Evolutionary conservation across 257 asterid genomes (phyloP), one percentile per base, ranked within the genome.

Genomic region (Leptodermis oblonga): DNA sequence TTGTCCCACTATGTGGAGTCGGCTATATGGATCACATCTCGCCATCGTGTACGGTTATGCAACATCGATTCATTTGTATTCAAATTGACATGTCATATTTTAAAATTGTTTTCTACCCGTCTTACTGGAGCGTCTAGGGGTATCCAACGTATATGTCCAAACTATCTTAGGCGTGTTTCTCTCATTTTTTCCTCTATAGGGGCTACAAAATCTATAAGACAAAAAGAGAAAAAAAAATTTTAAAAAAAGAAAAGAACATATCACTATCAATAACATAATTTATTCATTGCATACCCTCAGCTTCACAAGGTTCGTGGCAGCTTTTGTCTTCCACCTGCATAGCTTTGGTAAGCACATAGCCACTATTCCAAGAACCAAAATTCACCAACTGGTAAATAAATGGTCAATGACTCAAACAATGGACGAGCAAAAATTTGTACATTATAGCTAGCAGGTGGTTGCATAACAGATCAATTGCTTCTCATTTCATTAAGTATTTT

Each of bases 241-340:
- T 31, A 61, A 14, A 3, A 48, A 48, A 41, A 22, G 33, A 48
- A 20, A 62, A 61, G 41, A 46, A 26, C n/a, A 41, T 25, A 0
- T 26, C 23, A 43, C 20, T 13, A 36, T 36, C 18, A 18, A 28
- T 61, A 9, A n/a, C 43, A 62, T 25, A 46, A 42, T 59, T n/a
- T 58, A 23, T 52, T 22, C 41, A 49, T 18, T 15, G 77, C 60
- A 65, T 82, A 89, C 95, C 95, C 79, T 81, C 78, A 73, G 67
- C 51, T 69, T 79, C 82, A 69, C 65, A 66, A 62, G 81, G 74
- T 66, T 70, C 74, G 76, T 75, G 78, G 42, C 22, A 67, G 69
- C 60, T 43, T 66, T 55, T 71, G 56, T 61, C 53, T 67, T 58
- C 81, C 73, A 80, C 85, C 92, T 90, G 96, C 82, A 83, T 60